Conservation (phyloP, 2,329 filamentous ascomycete genomes). For the Venturia pyrina region DNA sequence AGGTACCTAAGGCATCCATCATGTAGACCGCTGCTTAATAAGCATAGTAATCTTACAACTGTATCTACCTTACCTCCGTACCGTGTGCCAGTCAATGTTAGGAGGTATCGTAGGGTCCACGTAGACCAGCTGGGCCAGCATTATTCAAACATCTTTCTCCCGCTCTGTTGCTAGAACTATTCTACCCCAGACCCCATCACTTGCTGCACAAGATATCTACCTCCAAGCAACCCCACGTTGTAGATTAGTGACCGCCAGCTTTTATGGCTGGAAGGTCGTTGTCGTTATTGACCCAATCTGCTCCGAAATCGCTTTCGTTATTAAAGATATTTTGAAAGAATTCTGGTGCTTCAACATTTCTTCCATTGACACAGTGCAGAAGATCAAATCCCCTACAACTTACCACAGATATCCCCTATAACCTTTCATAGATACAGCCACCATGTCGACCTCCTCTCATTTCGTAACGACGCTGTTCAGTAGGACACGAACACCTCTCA, state of each 20-base stretch:
- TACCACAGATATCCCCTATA: background rate
- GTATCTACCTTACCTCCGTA: too few species aligned
- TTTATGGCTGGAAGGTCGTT: too few species aligned
- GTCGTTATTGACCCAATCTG: background rate
- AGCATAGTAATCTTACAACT: too few species aligned
- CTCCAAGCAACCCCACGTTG: too few species aligned
- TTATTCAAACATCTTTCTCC: too few species aligned
- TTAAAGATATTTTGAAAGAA: background rate
- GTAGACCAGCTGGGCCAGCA: background rate
- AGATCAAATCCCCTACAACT: too few species aligned
- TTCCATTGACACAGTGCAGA: background rate
- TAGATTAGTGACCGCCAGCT: too few species aligned
- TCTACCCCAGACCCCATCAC: background rate
- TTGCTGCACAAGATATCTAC: too few species aligned
- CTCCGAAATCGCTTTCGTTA: constrained; percentile 3
- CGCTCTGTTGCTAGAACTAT: background rate
- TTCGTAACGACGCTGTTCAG: background rate
- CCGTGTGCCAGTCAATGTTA: too few species aligned
- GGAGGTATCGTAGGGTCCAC: too few species aligned
- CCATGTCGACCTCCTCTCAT: background rate
- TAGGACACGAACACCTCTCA: background rate
- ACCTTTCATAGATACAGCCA: background rate
- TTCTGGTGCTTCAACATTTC: background rate
- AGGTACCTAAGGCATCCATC: too few species aligned
- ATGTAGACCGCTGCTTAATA: too few species aligned